Evolutionary conservation across 805 yeast genomes (phyloP).

Genomic region (Barnettozyma sp.): DNA sequence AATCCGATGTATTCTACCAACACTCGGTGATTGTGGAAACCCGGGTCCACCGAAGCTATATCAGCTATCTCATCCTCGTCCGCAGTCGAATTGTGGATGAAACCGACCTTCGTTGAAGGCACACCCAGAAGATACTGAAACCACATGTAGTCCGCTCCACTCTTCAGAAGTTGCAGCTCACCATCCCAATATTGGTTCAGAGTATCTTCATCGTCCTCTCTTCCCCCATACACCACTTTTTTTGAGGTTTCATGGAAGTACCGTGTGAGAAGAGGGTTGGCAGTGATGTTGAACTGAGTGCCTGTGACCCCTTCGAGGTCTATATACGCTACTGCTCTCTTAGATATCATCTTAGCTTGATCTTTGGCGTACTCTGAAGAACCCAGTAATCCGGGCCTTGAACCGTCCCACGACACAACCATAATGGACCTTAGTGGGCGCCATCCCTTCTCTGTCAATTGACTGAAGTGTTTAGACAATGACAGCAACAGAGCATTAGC

Average conservation of each 20-base stretch:
- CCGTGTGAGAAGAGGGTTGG: conserved; percentile 51
- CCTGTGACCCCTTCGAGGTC: conserved; percentile 49
- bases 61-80: too few species aligned
- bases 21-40: conserved; percentile 45
- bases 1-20: conserved; percentile 56
- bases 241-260: conserved; percentile 31
- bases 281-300: conserved; percentile 35
- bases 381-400: conserved; percentile 65
- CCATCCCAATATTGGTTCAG: conserved; percentile 18
- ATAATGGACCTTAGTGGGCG: conserved; percentile 63
- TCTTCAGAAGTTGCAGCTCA: conserved; percentile 19
- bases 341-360: conserved; percentile 36
- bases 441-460: conserved; percentile 49
- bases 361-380: conserved; percentile 75
- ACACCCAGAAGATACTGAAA: conserved; percentile 64
- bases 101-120: conserved; percentile 50
- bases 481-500: conserved; percentile 30
- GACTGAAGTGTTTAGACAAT: conserved; percentile 43
- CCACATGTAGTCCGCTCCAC: conserved; percentile 49
- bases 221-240: conserved; percentile 4
- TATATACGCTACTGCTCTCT: conserved; percentile 50
- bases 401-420: conserved; percentile 79
- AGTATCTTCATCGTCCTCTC: conserved; percentile 27
- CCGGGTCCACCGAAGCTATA: conserved; percentile 44
- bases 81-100: conserved; percentile 45